Evolutionary conservation across 1,139 yeast species (phyloP), one percentile per base, ranked within the genome.

Genomic region (Lodderomyces parapsilosis): DNA sequence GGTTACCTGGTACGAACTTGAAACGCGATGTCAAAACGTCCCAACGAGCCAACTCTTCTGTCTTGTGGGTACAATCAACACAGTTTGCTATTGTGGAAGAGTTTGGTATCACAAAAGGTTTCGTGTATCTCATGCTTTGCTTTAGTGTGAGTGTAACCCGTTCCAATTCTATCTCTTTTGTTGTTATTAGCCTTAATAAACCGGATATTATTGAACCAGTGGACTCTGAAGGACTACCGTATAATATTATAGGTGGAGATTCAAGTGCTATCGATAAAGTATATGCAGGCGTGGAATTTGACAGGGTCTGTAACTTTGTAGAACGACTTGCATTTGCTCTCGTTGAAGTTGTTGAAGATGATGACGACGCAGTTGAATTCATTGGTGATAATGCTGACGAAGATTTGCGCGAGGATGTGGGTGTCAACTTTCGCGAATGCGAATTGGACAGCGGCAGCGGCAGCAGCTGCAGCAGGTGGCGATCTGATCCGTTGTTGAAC

Each of bases 121-220:
- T 80, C 13, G 81, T 75, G 52, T 80, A 79, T 24, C 68, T 73
- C 36, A 88, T 73, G 6, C 82, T 80, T 64, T 93, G 99, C 13
- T 83, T 72, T 25, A 93, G 68, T 14, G 80, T 74, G 47, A 93
- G 62, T 3, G 81, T 71, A 10, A 90, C 95, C 2, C 74, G 59
- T 22, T 74, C 75, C 44, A 88, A 61, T 25, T 65, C 69, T 1
- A 57, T 65, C 48, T 53, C 76, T 48, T 50, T 56, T 7, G 36
- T 23, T 7, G 40, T 38, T 6, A 35, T 31, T 17, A 46, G 53
- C 9, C 59, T 63, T 34, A 84, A 68, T 14, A 88, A 68, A 0
- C 99, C 99, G 18, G 91, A 82, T 24, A 94, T 67, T 30, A 93
- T 74, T 1, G 96, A 86, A 1, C 99, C 99, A 0, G 95, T 76